Conservation (phyloP, 73 alveolate genomes). For the Blepharisma japonicum region DNA sequence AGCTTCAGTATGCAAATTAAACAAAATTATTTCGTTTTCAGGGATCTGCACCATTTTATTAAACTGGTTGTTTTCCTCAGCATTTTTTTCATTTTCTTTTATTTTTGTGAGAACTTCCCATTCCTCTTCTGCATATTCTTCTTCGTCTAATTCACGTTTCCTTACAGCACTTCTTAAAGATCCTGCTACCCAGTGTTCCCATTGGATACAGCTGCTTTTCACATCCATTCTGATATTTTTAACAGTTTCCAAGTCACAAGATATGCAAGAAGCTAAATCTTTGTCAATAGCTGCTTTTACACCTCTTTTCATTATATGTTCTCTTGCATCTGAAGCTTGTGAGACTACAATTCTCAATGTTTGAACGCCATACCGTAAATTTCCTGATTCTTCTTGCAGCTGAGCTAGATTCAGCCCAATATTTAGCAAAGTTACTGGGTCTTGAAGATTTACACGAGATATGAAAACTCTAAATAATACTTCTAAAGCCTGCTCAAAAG, state of each 20-base stretch:
- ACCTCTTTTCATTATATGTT: constrained; percentile 44
- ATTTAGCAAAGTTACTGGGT: constrained; percentile 45
- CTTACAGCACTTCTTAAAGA: constrained; percentile 74
- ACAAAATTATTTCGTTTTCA: constrained; percentile 40
- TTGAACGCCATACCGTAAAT: constrained; percentile 52
- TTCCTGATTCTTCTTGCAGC: constrained; percentile 57
- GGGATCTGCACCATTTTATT: constrained; percentile 28
- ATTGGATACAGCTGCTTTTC: constrained; percentile 59
- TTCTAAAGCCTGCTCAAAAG: constrained; percentile 39
- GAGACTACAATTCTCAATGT: constrained; percentile 52
- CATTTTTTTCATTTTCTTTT: constrained; percentile 62
- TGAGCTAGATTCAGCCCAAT: constrained; percentile 48
- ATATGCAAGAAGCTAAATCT: constrained; percentile 68
- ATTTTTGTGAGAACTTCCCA: constrained; percentile 69
- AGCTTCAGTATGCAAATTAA: constrained; percentile 50
- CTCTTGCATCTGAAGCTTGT: constrained; percentile 43
- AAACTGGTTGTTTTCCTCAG: constrained; percentile 38
- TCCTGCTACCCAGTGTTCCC: constrained; percentile 74
- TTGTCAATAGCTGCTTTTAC: constrained; percentile 53
- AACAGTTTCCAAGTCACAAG: constrained; percentile 70
- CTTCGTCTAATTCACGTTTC: constrained; percentile 68
- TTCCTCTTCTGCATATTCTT: constrained; percentile 85
- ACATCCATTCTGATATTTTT: constrained; percentile 66
- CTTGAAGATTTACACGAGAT: constrained; percentile 44
- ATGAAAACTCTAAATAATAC: constrained; percentile 41